Base-by-base conservation (phyloP, 1,284 basidiomycete genomes). In the Tilletia walkeri region DNA sequence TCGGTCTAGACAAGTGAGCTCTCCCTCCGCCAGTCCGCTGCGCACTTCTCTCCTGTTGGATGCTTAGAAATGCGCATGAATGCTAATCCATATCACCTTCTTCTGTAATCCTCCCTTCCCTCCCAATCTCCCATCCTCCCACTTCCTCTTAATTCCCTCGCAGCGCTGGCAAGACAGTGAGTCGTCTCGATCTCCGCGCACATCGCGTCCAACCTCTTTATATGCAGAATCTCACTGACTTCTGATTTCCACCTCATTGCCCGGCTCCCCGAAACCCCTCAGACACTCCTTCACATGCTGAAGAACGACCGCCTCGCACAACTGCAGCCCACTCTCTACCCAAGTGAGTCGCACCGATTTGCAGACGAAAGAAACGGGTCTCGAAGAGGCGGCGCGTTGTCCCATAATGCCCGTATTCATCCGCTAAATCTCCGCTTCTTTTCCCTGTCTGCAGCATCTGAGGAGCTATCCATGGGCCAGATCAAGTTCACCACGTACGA, bases 401-500 rank as follows among this genome's bases (percentile, higher is more conserved):
- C 36, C 18, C 7, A 4, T 14, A 16, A 16, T 36, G 6, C 2
- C 39, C 36, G 66, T 14, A 34, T 14, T 48, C 3, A 41, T 38
- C 67, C 61, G 24, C 24, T 12, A 48, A 54, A 30, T 30, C 24
- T 30, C 24, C 24, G 24, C 24, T 34, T 6, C 6, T 48, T 4
- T 41, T 7, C 18, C 14, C 3, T 45, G 14, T 56, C 59, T 45
- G 66, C 78, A 97, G 95, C 96, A 24, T 98, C 96, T 48, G 96
- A 99, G 87, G 96, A 99, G 85, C 89, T 99, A 70, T 94, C 96
- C 30, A 99, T 99, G 84, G 96, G 96, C 73, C 95, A 93, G 82
- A 93, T 99, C 82, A 98, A 97, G 85, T 99, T 99, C 87, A 99
- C 94, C 36, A 99, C 96, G 0, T 96, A 98, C 82, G 96, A 99